Evolutionary conservation across 495 filamentous ascomycete genomes (phyloP), one percentile per base, ranked within the genome.

Genomic region (Delitschia confertaspora): DNA sequence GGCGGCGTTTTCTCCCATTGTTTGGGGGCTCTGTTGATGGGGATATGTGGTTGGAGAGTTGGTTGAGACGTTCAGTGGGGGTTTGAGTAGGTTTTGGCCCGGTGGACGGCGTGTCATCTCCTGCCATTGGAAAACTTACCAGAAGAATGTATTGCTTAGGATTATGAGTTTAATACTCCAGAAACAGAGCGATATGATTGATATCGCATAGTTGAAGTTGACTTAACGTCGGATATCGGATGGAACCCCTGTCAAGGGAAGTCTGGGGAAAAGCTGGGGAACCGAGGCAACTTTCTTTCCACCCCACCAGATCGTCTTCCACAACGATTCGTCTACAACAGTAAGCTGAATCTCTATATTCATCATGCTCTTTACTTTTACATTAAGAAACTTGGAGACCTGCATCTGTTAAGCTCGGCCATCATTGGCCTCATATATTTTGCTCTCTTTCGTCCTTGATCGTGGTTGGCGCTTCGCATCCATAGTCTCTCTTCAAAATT

Each of bases 31-130:
- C n/a, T n/a, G n/a, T n/a, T n/a, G 4, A 10, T 17, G 43, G 53
- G 2, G 53, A n/a, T 18, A 57, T 22, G 36, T 57, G 53, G 31
- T 33, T 23, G 6, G 49, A 45, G 22, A 57, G 40, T 38, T 57
- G 53, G 10, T 33, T 31, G 25, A 57, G 53, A 14, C 53, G 53
- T 40, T 45, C 49, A 14, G 29, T 14, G n/a, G 33, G 8, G 13
- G 21, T 45, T 2, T 30, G 29, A 32, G 33, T 33, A 21, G 24
- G 19, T 18, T 39, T 45, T 10, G 32, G 7, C 3, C 29, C 3
- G 2, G 25, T 6, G 6, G 43, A 24, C 11, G 37, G 6, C 9
- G 36, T 11, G 1, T 38, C 44, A 35, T 52, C 42, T 33, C 36
- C 42, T 13, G 42, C 42, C 48, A 51, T 51, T 29, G 26, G 26